Evolutionary conservation across 305 asterid genomes (phyloP).

Genomic region (Ajuga reptans): DNA sequence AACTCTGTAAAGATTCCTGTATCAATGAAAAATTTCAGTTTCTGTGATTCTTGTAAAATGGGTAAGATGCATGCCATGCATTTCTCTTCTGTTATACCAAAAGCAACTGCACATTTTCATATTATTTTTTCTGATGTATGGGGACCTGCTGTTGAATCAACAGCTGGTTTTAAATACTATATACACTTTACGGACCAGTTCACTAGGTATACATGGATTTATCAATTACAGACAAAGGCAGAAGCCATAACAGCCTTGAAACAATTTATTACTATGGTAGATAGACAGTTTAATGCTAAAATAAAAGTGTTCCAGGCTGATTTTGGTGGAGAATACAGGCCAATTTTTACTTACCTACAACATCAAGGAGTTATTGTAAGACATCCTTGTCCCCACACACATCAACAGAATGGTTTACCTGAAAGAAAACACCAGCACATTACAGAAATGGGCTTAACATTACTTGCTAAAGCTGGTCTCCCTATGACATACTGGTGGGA

Average conservation of each 20-base stretch:
- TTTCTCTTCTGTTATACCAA: not conserved
- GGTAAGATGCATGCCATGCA: not conserved
- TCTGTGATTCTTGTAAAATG: not conserved
- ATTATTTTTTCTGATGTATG: not conserved
- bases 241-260: fast-evolving
- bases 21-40: not conserved
- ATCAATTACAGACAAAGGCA: not conserved
- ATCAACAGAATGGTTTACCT: not conserved
- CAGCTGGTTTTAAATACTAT: not conserved
- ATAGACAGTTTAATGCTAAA: too few species aligned
- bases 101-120: not conserved
- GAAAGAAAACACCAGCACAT: not conserved
- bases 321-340: too few species aligned
- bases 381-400: not conserved
- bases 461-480: not conserved
- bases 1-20: too few species aligned
- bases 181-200: not conserved
- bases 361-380: too few species aligned
- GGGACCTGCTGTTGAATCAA: not conserved
- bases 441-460: not conserved
- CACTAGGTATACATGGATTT: not conserved
- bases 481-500: not conserved
- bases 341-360: too few species aligned
- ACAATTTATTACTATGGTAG: not conserved
- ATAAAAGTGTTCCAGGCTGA: too few species aligned